These are phyloP conservation scores for Dipteronia dyeriana DNA, from an alignment of 345 rosid genomes.

Conservation along the genomic window DNA sequence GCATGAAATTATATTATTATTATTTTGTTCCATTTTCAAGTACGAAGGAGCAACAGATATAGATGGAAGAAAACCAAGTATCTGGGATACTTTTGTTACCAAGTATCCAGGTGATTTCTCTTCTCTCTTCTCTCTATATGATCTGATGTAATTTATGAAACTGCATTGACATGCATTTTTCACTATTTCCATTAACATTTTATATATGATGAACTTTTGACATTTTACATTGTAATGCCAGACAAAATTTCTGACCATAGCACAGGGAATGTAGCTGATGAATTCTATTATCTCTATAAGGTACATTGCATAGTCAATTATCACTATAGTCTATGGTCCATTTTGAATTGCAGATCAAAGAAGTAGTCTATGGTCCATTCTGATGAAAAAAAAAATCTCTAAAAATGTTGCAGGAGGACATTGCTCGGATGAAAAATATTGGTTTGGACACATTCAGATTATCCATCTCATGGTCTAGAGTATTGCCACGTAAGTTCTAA, in stretches of 20 bases:
- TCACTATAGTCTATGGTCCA: no score
- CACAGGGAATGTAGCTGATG: conserved; percentile 43
- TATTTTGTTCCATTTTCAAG: conserved; percentile 2
- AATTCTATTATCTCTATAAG: conserved; percentile 44
- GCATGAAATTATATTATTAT: no score
- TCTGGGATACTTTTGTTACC: conserved; percentile 31
- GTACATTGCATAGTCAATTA: conserved; percentile 17
- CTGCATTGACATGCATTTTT: no score
- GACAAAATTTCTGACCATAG: conserved; percentile 37
- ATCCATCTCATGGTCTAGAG: conserved; percentile 55
- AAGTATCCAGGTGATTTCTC: conserved; percentile 23
- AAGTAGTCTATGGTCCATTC: no score
- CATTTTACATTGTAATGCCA: conserved; percentile 11
- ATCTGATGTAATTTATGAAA: neutral
- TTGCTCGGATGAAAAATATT: conserved; percentile 35
- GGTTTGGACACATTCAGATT: conserved; percentile 42
- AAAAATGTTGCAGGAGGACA: conserved; percentile 34
- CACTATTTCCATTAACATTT: no score
- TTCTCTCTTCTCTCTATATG: neutral
- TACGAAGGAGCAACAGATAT: conserved; percentile 31
- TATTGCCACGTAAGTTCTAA: conserved; percentile 38
- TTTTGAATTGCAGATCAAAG: no score
- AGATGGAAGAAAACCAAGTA: conserved; percentile 31
- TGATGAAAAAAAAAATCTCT: no score
- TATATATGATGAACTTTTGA: neutral